Evolutionary conservation across 352 stramenopile species (phyloP), one percentile per base, ranked within the genome.

Genomic region (Phytophthora cryptogea): DNA sequence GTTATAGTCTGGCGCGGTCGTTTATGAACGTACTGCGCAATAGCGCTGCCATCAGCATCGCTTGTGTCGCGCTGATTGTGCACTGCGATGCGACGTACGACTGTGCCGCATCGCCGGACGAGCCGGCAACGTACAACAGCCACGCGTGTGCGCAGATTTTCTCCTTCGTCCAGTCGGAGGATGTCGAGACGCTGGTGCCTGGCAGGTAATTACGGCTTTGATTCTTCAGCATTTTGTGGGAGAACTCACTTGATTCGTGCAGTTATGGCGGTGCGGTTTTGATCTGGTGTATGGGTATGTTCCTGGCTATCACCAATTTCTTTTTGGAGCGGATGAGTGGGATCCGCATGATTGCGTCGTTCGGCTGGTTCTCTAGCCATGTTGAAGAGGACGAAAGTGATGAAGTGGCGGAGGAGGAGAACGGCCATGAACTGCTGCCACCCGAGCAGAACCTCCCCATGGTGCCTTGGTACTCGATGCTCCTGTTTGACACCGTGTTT

Each of bases 381-480:
- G 72, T 79, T 16, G 79, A 86, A 43, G 72, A 87, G 16, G 76
- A 83, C 30, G 78, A 86, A 0, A 8, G 23, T 13, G 69, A 74
- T 10, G 54, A 69, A 8, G 47, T 72, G 7, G 70, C 54, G 11
- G 76, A 87, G 14, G 59, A 48, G 10, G 78, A 87, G 26, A 68
- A 76, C 26, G 54, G 72, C 5, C 74, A 86, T 32, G 82, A 92
- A 57, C 86, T 78, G 13, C 63, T 93, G 0, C 80, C 84, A 17
- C 74, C 78, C 2, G 77, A 88, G 11, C 83, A 93, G 47, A 83
- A 88, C n/a, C 44, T 96, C 14, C 67, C 86, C 11, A 98, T 98
- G 93, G 91, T 97, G 5, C 85, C 90, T 33, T 98, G 93, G 93
- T 98, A 97, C 68, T 97, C 91, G n/a, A 89, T 97, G 65, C 88